Evolutionary conservation across 768 basidiomycete species (phyloP).

Genomic region (Naganishia friedmannii): DNA sequence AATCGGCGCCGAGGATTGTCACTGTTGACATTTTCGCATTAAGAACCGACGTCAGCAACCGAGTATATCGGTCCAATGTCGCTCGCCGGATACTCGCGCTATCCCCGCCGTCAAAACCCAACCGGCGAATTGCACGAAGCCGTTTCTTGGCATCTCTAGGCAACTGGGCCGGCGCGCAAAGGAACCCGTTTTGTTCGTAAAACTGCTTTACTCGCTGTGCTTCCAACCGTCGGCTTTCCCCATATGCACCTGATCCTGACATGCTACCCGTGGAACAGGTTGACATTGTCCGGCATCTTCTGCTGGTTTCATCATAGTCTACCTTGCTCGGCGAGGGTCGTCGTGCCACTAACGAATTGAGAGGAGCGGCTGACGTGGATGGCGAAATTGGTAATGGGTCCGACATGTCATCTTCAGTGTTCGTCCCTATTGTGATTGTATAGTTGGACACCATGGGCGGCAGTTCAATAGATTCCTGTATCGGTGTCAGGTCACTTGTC

Average conservation of each 20-base stretch:
- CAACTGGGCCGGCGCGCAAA: conserved; percentile 26
- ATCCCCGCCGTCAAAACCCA: conserved; percentile 24
- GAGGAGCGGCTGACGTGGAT: background rate
- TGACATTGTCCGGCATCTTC: conserved; percentile 4
- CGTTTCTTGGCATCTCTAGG: conserved; percentile 10
- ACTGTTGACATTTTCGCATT: conserved; percentile 39
- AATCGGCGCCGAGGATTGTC: conserved; percentile 42
- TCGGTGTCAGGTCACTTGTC: background rate
- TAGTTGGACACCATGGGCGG: no score
- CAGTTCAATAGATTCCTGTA: background rate
- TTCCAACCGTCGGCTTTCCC: conserved; percentile 8
- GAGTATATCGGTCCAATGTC: conserved; percentile 45
- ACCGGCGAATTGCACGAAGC: conserved; percentile 21
- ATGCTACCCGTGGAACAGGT: conserved; percentile 11
- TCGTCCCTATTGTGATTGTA: no score
- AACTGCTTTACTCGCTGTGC: conserved; percentile 22
- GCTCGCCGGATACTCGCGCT: conserved; percentile 22
- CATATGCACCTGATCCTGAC: background rate
- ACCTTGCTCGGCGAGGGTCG: background rate
- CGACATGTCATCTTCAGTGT: background rate
- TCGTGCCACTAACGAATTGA: background rate
- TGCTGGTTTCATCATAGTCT: background rate
- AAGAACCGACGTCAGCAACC: conserved; percentile 42
- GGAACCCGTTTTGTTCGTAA: conserved; percentile 25
- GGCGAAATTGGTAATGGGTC: no score